Percentiles rank a stretch among this genome's conserved stretches.
These are phyloP conservation scores for Amaranthus tricolor DNA, from an alignment of 179 eudicot species.

Conservation along the genomic window DNA sequence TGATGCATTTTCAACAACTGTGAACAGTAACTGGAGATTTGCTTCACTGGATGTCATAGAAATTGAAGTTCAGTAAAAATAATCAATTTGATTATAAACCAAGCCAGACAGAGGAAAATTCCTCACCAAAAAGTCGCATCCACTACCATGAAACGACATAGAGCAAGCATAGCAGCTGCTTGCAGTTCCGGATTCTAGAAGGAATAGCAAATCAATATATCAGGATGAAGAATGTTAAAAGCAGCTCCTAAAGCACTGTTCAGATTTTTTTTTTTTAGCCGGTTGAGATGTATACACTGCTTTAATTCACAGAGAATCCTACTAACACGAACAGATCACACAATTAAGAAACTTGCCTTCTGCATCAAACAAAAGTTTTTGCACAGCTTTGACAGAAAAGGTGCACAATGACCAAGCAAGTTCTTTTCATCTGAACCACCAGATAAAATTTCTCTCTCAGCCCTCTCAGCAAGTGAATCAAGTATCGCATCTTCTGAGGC, in stretches of 20 bases:
- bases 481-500: constrained; percentile 92
- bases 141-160: constrained; percentile 89
- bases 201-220: constrained; percentile 23
- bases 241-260: background rate
- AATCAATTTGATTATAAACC: constrained; percentile 5
- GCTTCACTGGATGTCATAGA: constrained; percentile 56
- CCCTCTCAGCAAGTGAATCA: constrained; percentile 70
- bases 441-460: constrained; percentile 88
- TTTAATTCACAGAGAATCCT: background rate
- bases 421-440: constrained; percentile 60
- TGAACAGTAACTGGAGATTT: constrained; percentile 94
- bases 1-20: constrained; percentile 86
- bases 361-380: constrained; percentile 92
- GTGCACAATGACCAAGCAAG: constrained; percentile 84
- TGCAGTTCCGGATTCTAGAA: constrained; percentile 85
- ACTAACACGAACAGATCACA: constrained; percentile 2
- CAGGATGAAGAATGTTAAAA: constrained; percentile 15
- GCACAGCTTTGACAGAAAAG: constrained; percentile 77
- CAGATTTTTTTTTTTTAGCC: background rate
- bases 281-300: background rate
- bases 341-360: constrained; percentile 56
- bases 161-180: constrained; percentile 96
- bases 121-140: constrained; percentile 91
- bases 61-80: background rate
- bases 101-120: background rate